Evolutionary conservation across 371 early-diverging fungal genomes (phyloP).

Genomic region (Mortierella sp.): DNA sequence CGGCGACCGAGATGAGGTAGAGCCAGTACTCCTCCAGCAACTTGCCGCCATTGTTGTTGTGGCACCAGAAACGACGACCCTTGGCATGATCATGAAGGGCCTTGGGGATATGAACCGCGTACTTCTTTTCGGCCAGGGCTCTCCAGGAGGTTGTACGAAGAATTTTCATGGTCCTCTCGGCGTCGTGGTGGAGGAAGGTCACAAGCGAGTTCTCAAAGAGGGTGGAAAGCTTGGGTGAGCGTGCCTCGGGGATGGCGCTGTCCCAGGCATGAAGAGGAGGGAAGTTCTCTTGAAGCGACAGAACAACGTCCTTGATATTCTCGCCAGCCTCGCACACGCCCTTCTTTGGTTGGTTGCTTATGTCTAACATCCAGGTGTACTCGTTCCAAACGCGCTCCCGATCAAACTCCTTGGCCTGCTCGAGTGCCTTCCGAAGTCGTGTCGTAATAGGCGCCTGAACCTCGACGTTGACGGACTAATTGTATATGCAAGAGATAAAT

Average conservation of each 20-base stretch:
- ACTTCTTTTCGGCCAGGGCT: neutral
- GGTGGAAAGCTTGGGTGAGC: conserved; percentile 30
- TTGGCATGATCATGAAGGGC: conserved; percentile 3
- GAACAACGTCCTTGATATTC: conserved; percentile 29
- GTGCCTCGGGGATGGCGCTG: conserved; percentile 11
- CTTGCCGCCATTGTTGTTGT: neutral
- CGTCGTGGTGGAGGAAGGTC: conserved; percentile 32
- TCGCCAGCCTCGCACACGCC: conserved; percentile 33
- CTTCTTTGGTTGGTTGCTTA: conserved; percentile 26
- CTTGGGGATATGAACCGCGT: conserved; percentile 14
- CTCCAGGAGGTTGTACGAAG: conserved; percentile 31
- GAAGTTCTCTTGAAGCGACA: conserved; percentile 36
- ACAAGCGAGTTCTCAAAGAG: conserved; percentile 23
- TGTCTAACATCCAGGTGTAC: conserved; percentile 13
- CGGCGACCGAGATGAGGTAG: conserved; percentile 16
- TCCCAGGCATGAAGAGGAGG: conserved; percentile 42
- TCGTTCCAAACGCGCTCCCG: conserved; percentile 42
- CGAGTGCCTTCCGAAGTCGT: conserved; percentile 30
- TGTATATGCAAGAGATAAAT: neutral
- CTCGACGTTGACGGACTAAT: conserved; percentile 1
- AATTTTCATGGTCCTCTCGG: conserved; percentile 34
- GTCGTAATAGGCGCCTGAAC: conserved; percentile 15
- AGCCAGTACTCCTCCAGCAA: conserved; percentile 32
- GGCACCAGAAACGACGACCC: conserved; percentile 27
- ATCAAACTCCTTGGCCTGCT: conserved; percentile 37